A percentile compares a stretch with the other conserved stretches of the same genome.
Conservation (phyloP, 2,329 filamentous ascomycete genomes). For the Penicillium sp. region DNA sequence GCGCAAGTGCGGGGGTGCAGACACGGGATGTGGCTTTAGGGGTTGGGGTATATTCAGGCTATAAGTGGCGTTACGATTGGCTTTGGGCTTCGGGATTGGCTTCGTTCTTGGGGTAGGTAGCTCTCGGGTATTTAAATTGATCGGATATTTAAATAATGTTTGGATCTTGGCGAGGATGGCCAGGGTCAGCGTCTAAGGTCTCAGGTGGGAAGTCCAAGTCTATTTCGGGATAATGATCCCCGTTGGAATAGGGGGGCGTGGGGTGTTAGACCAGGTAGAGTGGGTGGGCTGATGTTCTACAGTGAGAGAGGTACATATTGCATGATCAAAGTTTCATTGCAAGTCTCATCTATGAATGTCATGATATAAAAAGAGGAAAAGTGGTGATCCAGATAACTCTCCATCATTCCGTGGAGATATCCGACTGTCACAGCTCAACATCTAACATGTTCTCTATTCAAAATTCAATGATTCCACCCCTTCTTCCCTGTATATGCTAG, state of each 20-base stretch:
- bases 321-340: constrained; percentile 11
- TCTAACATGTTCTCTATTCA: constrained; percentile 21
- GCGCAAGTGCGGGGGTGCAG: constrained; percentile 4
- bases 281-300: not conserved
- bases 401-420: not conserved
- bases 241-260: not conserved
- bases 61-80: not conserved
- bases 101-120: not conserved
- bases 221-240: constrained; percentile 1
- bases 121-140: constrained; percentile 11
- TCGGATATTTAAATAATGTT: constrained; percentile 7
- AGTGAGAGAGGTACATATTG: not conserved
- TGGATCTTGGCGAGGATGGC: not conserved
- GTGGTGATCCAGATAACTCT: not conserved
- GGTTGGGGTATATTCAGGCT: not conserved
- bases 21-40: not conserved
- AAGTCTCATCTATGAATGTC: constrained; percentile 13
- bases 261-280: not conserved
- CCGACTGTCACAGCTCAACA: constrained; percentile 1
- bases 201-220: not conserved
- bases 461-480: constrained; percentile 6
- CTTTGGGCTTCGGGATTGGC: constrained; percentile 1
- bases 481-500: constrained; percentile 11
- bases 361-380: constrained; percentile 6
- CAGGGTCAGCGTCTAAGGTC: not conserved